Evolutionary conservation across 2,329 filamentous ascomycete species (phyloP).

Genomic region (Xylariaceae sp.): DNA sequence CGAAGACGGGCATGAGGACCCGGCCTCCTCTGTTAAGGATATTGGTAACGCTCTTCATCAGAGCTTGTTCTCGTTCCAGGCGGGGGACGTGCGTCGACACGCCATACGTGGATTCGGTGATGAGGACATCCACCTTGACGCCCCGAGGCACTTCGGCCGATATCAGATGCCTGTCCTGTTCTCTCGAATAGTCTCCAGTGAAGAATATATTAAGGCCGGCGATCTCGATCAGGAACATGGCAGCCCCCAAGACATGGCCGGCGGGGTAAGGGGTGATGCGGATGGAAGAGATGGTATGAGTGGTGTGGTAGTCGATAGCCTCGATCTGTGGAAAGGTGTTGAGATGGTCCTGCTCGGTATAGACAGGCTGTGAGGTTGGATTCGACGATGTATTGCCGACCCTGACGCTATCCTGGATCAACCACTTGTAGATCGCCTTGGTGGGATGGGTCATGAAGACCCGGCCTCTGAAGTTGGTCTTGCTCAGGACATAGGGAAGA

Average conservation of each 20-base stretch:
- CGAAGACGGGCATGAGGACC: constrained; percentile 92
- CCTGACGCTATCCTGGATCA: constrained; percentile 93
- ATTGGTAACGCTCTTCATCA: constrained; percentile 92
- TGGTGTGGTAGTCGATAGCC: constrained; percentile 97
- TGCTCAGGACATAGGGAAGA: constrained; percentile 93
- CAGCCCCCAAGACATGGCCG: constrained; percentile 93
- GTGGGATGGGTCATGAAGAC: constrained; percentile 99
- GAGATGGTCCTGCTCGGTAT: constrained; percentile 91
- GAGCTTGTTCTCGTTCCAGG: constrained; percentile 80
- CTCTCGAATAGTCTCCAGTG: constrained; percentile 93
- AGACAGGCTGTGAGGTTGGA: constrained; percentile 67
- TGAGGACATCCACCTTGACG: constrained; percentile 90
- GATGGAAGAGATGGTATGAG: constrained; percentile 93
- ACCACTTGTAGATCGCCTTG: constrained; percentile 99
- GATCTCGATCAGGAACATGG: constrained; percentile 98
- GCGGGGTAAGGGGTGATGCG: constrained; percentile 95
- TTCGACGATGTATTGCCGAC: constrained; percentile 69
- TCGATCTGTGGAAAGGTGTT: constrained; percentile 93
- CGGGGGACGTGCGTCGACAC: constrained; percentile 91
- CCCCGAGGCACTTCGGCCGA: constrained; percentile 85
- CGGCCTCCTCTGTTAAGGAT: constrained; percentile 88
- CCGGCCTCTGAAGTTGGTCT: constrained; percentile 93
- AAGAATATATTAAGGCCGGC: constrained; percentile 95
- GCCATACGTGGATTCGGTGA: constrained; percentile 95
- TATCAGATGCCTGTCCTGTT: constrained; percentile 91